Evolutionary conservation across 1,284 basidiomycete genomes (phyloP), one percentile per base, ranked within the genome.

Genomic region (Cutaneotrichosporon dermatis): DNA sequence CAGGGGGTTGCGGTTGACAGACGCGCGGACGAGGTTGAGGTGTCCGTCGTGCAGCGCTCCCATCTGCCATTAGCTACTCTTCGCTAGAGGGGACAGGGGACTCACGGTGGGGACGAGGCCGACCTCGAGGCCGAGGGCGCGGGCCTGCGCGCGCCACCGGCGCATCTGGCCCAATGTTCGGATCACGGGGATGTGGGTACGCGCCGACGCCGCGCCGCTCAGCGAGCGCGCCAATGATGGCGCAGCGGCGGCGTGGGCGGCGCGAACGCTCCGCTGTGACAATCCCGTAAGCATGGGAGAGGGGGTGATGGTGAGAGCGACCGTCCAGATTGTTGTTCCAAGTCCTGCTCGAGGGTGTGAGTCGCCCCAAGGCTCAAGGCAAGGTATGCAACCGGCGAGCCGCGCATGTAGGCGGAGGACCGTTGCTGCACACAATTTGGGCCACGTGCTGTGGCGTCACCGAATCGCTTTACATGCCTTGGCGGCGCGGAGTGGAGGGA

Each of bases 31-130:
- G 80, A 99, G 86, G 59, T 88, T 85, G 43, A 97, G 80, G 76
- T 98, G 95, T 0, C 96, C 95, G 34, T 90, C 86, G 73, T 99
- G 95, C 52, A 99, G 79, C 1, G 94, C 94, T 34, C 95, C 95
- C 96, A 99, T 99, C 43, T 76, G 59, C 6, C 7, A 11, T 54
- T 46, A 54, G 53, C n/a, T 10, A 37, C 6, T 34, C 6, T 2
- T 7, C 25, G 25, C 25, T 25, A 25, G 25, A 25, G 25, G 25
- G 25, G 12, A 45, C 39, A 46, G 41, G 42, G 9, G 11, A 64
- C 68, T 52, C 57, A 75, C 74, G 11, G 95, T 99, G 1, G 95
- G 86, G 8, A 99, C 92, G 62, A 91, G 91, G 0, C 95, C 95
- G 4, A 99, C 91, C 3, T 84, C 83, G 70, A 86, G 83, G 44